Evolutionary conservation across 306 rosid genomes (phyloP).

Genomic region (apple (Malus domestica)): DNA sequence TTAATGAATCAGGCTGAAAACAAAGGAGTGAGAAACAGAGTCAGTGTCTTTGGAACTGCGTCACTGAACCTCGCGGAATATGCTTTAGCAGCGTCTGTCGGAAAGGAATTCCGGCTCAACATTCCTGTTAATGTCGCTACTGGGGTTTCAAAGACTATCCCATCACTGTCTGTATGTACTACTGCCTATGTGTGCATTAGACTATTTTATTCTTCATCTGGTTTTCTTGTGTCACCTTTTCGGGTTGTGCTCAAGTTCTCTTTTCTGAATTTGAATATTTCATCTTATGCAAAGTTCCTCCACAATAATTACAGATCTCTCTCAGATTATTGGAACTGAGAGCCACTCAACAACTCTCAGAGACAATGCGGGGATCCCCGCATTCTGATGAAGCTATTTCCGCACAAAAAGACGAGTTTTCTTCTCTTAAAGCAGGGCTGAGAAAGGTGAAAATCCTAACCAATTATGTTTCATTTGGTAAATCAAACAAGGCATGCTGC

Average conservation of each 20-base stretch:
- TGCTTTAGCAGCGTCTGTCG: conserved; percentile 8
- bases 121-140: conserved; percentile 21
- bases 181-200: neutral
- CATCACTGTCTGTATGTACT: conserved; percentile 27
- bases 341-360: conserved; percentile 6
- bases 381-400: conserved; percentile 9
- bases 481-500: neutral
- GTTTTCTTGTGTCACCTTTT: neutral
- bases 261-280: neutral
- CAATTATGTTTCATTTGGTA: conserved; percentile 26
- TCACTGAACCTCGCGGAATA: conserved; percentile 27
- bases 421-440: conserved; percentile 24
- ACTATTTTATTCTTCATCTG: neutral
- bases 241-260: neutral
- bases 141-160: neutral
- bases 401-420: conserved; percentile 20
- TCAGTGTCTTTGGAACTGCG: conserved; percentile 17
- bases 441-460: conserved; percentile 30
- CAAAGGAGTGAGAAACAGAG: conserved; percentile 13
- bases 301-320: conserved; percentile 11
- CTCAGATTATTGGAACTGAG: conserved; percentile 20
- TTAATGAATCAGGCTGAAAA: conserved; percentile 14
- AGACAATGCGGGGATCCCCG: conserved; percentile 11
- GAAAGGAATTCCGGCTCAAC: conserved; percentile 14
- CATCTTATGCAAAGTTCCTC: neutral